A percentile compares a stretch with the other conserved stretches of the same genome.
Conservation (phyloP, 768 basidiomycete species). For the Roridomyces roridus region DNA sequence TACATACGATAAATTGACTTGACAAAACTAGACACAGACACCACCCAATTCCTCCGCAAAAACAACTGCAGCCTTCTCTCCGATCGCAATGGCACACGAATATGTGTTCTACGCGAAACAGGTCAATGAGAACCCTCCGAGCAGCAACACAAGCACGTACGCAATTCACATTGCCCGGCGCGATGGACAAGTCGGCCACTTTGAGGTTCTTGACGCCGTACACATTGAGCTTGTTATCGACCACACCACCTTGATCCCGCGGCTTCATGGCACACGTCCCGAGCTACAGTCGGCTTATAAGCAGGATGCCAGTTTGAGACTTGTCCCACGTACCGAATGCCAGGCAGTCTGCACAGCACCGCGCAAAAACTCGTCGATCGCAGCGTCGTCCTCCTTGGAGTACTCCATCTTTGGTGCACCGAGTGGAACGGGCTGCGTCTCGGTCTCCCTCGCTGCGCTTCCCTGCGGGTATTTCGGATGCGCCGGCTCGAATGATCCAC, state of each 20-base stretch:
- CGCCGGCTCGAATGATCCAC: no score
- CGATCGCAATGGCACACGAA: constrained; percentile 49
- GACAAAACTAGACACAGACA: no score
- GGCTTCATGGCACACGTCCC: constrained; percentile 59
- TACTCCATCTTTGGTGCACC: constrained; percentile 29
- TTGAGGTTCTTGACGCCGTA: no score
- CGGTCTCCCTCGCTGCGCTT: constrained; percentile 8
- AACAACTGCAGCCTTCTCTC: constrained; percentile 57
- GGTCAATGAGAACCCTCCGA: constrained; percentile 1
- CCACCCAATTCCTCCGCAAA: no score
- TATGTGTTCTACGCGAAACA: constrained; percentile 41
- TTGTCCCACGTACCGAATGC: constrained; percentile 36
- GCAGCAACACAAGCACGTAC: constrained; percentile 21
- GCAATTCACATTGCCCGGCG: constrained; percentile 42
- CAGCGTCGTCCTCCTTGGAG: constrained; percentile 31
- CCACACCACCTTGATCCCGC: constrained; percentile 47
- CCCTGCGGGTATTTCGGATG: constrained; percentile 27
- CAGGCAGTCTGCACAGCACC: no score
- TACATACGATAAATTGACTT: no score
- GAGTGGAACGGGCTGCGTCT: constrained; percentile 22
- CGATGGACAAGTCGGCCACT: constrained; percentile 47
- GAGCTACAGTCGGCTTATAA: no score
- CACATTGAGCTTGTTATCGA: constrained; percentile 49
- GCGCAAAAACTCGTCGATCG: constrained; percentile 27
- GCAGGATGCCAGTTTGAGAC: no score